phyloP scores from a whole-genome alignment of 2,329 filamentous ascomycete genomes.

The Diaporthe sp. region DNA sequence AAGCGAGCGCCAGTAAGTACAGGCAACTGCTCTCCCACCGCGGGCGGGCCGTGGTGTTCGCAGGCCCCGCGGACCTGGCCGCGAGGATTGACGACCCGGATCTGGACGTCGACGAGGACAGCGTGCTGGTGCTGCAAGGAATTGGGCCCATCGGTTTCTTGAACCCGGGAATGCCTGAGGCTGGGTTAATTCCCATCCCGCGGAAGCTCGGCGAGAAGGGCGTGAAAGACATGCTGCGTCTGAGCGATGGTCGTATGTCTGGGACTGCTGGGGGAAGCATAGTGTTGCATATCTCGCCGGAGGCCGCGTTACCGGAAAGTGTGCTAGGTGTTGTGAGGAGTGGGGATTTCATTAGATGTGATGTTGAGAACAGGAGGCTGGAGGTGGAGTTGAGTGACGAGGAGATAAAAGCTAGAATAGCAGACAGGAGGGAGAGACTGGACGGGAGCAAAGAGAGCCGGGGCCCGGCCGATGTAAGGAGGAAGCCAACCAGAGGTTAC shows the following conservation, averaged over 20 bases:
- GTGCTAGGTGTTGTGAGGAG: conserved; percentile 82
- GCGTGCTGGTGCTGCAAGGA: conserved; percentile 85
- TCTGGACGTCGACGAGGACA: conserved; percentile 71
- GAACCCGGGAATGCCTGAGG: conserved; percentile 94
- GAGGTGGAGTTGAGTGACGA: conserved; percentile 73
- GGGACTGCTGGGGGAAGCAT: conserved; percentile 92
- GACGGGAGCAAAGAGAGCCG: conserved; percentile 44
- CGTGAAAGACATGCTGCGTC: conserved; percentile 82
- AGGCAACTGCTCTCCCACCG: conserved; percentile 64
- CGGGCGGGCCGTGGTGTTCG: conserved; percentile 73
- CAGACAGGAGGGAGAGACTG: conserved; percentile 62
- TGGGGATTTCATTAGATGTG: conserved; percentile 84
- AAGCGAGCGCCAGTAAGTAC: conserved; percentile 89
- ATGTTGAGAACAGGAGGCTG: conserved; percentile 75
- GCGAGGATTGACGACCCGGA: conserved; percentile 67
- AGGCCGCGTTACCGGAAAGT: conserved; percentile 81
- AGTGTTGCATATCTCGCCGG: conserved; percentile 87
- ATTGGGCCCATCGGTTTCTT: conserved; percentile 83
- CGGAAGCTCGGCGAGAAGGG: conserved; percentile 83
- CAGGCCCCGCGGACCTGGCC: conserved; percentile 81
- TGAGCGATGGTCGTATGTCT: conserved; percentile 89
- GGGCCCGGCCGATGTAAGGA: conserved; percentile 40
- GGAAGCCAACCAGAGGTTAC: conserved; percentile 63
- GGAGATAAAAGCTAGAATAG: conserved; percentile 74
- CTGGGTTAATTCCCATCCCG: conserved; percentile 72